Conservation (phyloP, 345 rosid genomes). For the Punica granatum region DNA sequence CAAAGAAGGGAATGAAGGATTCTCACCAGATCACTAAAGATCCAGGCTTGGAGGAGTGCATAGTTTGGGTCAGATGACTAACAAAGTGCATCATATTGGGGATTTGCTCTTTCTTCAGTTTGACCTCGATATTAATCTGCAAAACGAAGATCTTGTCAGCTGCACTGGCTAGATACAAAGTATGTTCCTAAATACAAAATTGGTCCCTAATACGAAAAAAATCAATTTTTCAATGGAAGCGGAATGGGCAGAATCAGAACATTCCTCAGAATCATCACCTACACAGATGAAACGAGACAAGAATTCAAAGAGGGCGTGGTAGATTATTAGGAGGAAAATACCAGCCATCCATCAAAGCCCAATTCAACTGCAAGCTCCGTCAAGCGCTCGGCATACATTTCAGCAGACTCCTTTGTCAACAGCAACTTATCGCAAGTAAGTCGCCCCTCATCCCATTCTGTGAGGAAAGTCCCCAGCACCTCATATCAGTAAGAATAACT, state of each 20-base stretch:
- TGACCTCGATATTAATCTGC: slow-evolving; percentile 74
- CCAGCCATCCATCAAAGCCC: slow-evolving; percentile 95
- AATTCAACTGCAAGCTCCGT: slow-evolving; percentile 56
- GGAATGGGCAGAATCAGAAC: too few species aligned
- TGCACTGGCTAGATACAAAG: too few species aligned
- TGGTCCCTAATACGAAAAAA: too few species aligned
- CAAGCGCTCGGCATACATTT: slow-evolving; percentile 57
- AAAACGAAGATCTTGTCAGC: slow-evolving; percentile 7
- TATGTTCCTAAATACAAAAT: too few species aligned
- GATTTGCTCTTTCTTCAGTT: slow-evolving; percentile 36
- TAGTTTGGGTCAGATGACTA: slow-evolving; percentile 52
- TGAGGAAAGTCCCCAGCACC: slow-evolving; percentile 85
- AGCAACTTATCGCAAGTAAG: slow-evolving; percentile 48
- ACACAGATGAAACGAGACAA: not conserved
- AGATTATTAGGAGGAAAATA: slow-evolving; percentile 17
- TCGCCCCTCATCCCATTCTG: slow-evolving; percentile 79
- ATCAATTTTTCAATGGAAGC: not conserved
- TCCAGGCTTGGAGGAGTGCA: slow-evolving; percentile 64
- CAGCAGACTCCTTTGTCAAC: slow-evolving; percentile 61
- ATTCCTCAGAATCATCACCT: too few species aligned
- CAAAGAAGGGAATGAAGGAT: not conserved
- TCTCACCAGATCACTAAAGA: slow-evolving; percentile 65
- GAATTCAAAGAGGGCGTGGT: not conserved
- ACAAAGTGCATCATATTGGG: slow-evolving; percentile 62
- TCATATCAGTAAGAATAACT: slow-evolving; percentile 23